A percentile compares a stretch with the other conserved stretches of the same genome.
Conservation (phyloP, 768 basidiomycete genomes). For the Boletus speciosus region DNA sequence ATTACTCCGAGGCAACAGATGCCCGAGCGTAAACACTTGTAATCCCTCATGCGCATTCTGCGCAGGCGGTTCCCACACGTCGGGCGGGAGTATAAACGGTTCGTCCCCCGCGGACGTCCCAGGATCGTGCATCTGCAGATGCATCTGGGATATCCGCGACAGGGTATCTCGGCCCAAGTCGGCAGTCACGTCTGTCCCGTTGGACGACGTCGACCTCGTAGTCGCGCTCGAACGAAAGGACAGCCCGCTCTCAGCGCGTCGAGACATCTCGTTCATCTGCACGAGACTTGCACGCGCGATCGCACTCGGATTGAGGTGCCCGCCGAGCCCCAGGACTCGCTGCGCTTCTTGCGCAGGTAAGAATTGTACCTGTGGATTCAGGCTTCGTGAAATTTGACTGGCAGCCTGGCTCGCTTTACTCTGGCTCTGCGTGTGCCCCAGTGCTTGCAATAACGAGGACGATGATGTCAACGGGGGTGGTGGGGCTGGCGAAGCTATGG, state of each 20-base stretch:
- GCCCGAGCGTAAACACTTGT: conserved; percentile 79
- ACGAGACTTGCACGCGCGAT: conserved; percentile 65
- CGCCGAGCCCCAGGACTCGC: conserved; percentile 40
- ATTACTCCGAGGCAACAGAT: conserved; percentile 58
- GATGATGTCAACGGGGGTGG: conserved; percentile 15
- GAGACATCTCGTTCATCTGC: conserved; percentile 77
- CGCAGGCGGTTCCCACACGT: conserved; percentile 25
- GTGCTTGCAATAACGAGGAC: conserved; percentile 25
- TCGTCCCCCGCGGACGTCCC: conserved; percentile 26
- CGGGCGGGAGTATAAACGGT: conserved; percentile 27
- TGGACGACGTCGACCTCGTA: conserved; percentile 17
- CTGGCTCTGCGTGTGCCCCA: conserved; percentile 17
- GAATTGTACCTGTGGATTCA: conserved; percentile 36
- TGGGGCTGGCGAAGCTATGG: conserved; percentile 16
- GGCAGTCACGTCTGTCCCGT: conserved; percentile 12
- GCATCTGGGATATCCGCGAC: conserved; percentile 45
- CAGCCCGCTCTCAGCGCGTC: conserved; percentile 47
- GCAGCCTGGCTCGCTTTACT: conserved; percentile 2
- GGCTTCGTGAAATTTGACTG: conserved; percentile 1
- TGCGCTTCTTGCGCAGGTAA: conserved; percentile 56
- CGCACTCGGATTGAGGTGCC: conserved; percentile 48
- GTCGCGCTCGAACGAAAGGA: conserved; percentile 27
- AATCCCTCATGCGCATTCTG: conserved; percentile 55
- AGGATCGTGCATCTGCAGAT: conserved; percentile 40
- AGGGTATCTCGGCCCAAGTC: conserved; percentile 42